Conservation (phyloP, 2,329 filamentous ascomycete species). For the Aspergillus ustus region DNA sequence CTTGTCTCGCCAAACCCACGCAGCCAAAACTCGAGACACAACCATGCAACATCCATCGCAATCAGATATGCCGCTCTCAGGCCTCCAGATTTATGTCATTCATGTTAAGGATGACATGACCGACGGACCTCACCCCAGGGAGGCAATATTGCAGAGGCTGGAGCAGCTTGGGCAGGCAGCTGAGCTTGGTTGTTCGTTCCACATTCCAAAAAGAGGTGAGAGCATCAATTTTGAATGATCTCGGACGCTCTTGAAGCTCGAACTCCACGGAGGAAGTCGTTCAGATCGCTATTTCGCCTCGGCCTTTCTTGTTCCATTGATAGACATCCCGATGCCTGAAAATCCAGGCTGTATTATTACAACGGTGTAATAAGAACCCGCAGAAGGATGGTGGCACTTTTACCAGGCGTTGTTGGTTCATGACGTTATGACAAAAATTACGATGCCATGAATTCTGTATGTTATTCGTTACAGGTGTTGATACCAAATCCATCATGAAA, state of each 20-base stretch:
- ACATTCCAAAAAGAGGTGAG: slow-evolving; percentile 71
- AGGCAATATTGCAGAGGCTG: slow-evolving; percentile 73
- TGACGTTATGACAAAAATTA: background rate
- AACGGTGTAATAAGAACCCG: background rate
- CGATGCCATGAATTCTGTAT: background rate
- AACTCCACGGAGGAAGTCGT: background rate
- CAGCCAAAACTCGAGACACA: slow-evolving; percentile 8
- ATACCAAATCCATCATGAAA: too few relatives aligned
- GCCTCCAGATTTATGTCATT: slow-evolving; percentile 83
- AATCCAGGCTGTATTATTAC: slow-evolving; percentile 4
- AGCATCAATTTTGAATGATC: slow-evolving; percentile 46
- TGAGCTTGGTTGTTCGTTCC: slow-evolving; percentile 78
- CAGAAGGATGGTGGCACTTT: background rate
- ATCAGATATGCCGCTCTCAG: slow-evolving; percentile 61
- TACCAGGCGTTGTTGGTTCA: background rate
- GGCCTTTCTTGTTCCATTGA: background rate
- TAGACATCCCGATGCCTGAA: background rate
- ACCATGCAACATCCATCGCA: slow-evolving; percentile 1
- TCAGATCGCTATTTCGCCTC: background rate
- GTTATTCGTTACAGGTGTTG: background rate
- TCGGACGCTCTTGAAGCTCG: background rate
- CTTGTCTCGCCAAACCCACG: slow-evolving; percentile 7
- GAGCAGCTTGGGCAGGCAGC: slow-evolving; percentile 66
- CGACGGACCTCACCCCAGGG: slow-evolving; percentile 68
- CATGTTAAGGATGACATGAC: slow-evolving; percentile 87